Conservation (phyloP, 75 land plant genomes). For the Cryptomeria japonica region DNA sequence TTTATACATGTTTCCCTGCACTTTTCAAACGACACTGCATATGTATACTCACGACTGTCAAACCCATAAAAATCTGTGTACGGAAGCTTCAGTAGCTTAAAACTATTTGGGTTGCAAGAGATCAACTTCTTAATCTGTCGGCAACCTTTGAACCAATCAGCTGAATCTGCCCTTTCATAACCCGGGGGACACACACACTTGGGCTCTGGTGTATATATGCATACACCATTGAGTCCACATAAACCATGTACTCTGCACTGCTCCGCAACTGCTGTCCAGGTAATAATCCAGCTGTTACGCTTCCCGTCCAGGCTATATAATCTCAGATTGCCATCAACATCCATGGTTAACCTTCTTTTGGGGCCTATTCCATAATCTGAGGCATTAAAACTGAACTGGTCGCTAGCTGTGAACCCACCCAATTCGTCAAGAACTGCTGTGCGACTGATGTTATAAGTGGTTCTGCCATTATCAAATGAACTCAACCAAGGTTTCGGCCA, state of each 20-base stretch:
- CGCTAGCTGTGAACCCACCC: constrained; percentile 42
- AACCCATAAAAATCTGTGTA: neutral
- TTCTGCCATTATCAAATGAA: constrained; percentile 32
- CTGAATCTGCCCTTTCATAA: constrained; percentile 4
- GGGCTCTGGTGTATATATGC: constrained; percentile 19
- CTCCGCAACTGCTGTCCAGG: constrained; percentile 39
- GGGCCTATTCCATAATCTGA: constrained; percentile 37
- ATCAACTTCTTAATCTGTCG: neutral
- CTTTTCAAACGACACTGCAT: constrained; percentile 6
- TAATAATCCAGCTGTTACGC: constrained; percentile 28
- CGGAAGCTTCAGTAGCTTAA: neutral
- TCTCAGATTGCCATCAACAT: constrained; percentile 56
- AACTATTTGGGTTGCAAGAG: neutral
- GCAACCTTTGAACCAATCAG: neutral
- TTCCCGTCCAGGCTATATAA: constrained; percentile 38
- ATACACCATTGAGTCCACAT: constrained; percentile 54
- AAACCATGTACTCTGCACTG: constrained; percentile 43
- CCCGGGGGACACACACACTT: constrained; percentile 9
- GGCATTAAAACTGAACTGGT: constrained; percentile 29
- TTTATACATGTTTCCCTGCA: constrained; percentile 32
- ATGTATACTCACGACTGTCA: neutral
- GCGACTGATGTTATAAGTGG: constrained; percentile 38
- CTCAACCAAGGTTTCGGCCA: constrained; percentile 39
- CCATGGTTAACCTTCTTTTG: constrained; percentile 43
- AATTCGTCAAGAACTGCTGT: constrained; percentile 27